A percentile compares a stretch with the other conserved stretches of the same genome.
phyloP scores from a whole-genome alignment of 345 rosid species.

The Salix arbutifolia region DNA sequence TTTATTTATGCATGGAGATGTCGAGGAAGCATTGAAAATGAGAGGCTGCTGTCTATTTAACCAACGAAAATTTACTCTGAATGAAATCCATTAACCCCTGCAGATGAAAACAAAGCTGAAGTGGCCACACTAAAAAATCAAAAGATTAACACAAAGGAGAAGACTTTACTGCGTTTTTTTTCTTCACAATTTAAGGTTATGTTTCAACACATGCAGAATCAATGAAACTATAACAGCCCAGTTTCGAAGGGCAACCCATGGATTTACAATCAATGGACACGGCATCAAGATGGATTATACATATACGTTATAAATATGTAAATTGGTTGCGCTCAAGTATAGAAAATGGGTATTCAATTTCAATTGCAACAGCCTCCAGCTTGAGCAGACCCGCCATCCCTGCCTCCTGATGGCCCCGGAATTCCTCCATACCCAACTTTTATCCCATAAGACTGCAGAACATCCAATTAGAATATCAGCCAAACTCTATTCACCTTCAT shows the following conservation, averaged over 20 bases:
- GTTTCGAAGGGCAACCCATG: background rate
- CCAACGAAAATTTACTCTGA: too few species aligned
- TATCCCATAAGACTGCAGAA: conserved; percentile 78
- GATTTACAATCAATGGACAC: conserved; percentile 16
- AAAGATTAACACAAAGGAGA: background rate
- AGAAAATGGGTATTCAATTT: conserved; percentile 11
- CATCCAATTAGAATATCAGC: conserved; percentile 12
- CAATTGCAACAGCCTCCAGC: conserved; percentile 87
- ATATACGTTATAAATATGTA: background rate
- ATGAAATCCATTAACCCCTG: background rate
- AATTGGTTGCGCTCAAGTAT: background rate
- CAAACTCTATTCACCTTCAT: background rate
- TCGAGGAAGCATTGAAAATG: too few species aligned
- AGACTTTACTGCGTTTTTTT: background rate
- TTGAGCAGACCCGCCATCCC: conserved; percentile 76
- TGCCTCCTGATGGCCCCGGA: conserved; percentile 89
- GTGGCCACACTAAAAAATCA: background rate
- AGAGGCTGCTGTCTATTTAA: too few species aligned
- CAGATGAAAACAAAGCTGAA: background rate
- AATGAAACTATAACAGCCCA: background rate
- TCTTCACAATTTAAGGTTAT: background rate
- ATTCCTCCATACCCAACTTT: conserved; percentile 96
- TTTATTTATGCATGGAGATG: background rate
- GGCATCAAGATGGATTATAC: conserved; percentile 1
- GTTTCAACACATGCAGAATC: background rate